Conservation (phyloP, 2,329 filamentous ascomycete species). For the Pseudogymnoascus sp. region DNA sequence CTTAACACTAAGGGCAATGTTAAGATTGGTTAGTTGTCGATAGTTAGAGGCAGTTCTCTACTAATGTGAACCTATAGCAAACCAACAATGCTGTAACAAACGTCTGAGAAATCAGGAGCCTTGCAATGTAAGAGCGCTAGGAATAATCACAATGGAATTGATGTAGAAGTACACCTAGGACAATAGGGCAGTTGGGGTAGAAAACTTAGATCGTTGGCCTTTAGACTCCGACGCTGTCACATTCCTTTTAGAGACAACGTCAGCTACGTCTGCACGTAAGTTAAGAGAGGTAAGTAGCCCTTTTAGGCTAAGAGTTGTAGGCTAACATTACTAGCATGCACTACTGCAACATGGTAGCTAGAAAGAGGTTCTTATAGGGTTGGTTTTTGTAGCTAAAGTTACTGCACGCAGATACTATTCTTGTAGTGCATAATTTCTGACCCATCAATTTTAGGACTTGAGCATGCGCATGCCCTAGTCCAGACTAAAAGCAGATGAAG, state of each 20-base stretch:
- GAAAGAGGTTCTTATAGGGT: not conserved
- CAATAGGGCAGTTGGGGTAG: constrained; percentile 27
- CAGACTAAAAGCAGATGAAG: not conserved
- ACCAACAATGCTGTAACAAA: constrained; percentile 12
- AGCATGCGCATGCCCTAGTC: not conserved
- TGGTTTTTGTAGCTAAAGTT: constrained; percentile 1
- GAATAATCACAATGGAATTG: constrained; percentile 27
- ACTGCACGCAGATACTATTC: not conserved
- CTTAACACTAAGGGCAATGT: not conserved
- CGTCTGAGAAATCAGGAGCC: not conserved
- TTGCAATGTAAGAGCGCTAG: constrained; percentile 22
- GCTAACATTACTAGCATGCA: constrained; percentile 6
- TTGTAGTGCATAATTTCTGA: not conserved
- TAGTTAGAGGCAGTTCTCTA: not conserved
- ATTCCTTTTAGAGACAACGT: constrained; percentile 29
- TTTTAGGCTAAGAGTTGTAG: constrained; percentile 13
- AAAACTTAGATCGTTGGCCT: constrained; percentile 28
- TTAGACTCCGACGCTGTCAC: constrained; percentile 22
- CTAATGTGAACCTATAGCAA: constrained; percentile 9
- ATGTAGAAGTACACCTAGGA: constrained; percentile 32
- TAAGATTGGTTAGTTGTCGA: constrained; percentile 7
- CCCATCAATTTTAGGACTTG: not conserved
- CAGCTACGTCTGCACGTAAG: constrained; percentile 21
- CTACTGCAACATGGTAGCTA: not conserved
- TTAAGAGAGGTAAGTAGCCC: too few relatives aligned